phyloP scores from a whole-genome alignment of 73 alveolate species.

The Uronychia binucleata region DNA sequence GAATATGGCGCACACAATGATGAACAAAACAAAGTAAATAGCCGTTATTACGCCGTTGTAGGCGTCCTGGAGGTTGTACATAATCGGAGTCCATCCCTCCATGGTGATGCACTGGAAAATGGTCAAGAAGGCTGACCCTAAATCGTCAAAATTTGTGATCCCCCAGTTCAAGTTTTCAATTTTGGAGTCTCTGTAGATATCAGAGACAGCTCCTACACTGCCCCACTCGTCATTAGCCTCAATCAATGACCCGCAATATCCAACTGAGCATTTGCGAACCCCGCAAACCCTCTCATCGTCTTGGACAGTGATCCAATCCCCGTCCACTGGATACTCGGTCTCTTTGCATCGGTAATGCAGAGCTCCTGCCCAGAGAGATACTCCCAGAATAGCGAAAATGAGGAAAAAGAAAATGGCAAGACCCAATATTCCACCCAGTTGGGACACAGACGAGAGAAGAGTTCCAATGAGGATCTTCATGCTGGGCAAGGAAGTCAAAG shows the following conservation, averaged over 20 bases:
- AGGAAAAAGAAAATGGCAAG: constrained; percentile 18
- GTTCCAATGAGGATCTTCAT: constrained; percentile 41
- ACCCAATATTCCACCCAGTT: constrained; percentile 25
- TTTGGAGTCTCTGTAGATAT: constrained; percentile 19
- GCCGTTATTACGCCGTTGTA: constrained; percentile 16
- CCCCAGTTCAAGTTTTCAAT: constrained; percentile 34
- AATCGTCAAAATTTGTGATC: constrained; percentile 48
- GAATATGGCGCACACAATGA: constrained; percentile 40
- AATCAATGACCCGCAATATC: constrained; percentile 25
- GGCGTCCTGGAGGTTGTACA: constrained; percentile 54
- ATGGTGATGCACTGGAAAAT: constrained; percentile 52
- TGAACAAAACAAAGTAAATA: constrained; percentile 31
- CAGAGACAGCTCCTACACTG: not conserved
- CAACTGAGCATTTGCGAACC: constrained; percentile 1
- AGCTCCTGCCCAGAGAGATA: constrained; percentile 29
- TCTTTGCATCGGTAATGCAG: constrained; percentile 33
- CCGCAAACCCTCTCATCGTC: constrained; percentile 33
- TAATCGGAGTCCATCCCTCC: constrained; percentile 54
- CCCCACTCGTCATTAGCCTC: constrained; percentile 2
- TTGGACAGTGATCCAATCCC: constrained; percentile 34
- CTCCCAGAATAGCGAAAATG: constrained; percentile 46
- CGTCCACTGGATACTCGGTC: constrained; percentile 37
- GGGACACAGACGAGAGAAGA: constrained; percentile 10
- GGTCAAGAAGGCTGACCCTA: constrained; percentile 43
- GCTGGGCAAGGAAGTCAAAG: constrained; percentile 26